These are phyloP conservation scores for Trichocladium antarcticum DNA, from an alignment of 495 filamentous ascomycete genomes.

Conservation along the genomic window DNA sequence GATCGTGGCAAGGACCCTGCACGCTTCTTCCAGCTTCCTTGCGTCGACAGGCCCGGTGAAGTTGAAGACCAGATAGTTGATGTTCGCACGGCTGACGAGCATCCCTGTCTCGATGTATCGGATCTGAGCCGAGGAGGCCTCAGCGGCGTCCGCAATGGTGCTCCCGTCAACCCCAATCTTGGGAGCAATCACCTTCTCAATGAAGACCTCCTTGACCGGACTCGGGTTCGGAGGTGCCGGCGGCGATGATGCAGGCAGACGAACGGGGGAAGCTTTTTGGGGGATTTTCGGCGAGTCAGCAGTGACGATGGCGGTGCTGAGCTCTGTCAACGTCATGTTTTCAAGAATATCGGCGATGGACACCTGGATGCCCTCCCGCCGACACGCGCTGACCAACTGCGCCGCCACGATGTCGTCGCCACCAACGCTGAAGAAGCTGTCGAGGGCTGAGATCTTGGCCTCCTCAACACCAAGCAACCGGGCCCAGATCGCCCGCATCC, in stretches of 20 bases:
- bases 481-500: constrained; percentile 37
- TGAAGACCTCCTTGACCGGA: constrained; percentile 21
- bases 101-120: constrained; percentile 38
- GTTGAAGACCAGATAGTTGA: constrained; percentile 37
- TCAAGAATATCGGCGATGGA: constrained; percentile 31
- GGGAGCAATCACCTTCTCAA: constrained; percentile 26
- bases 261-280: constrained; percentile 8
- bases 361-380: constrained; percentile 26
- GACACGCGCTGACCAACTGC: constrained; percentile 32
- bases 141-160: constrained; percentile 32
- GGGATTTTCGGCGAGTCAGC: constrained; percentile 12
- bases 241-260: not conserved
- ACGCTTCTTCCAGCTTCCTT: constrained; percentile 35
- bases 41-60: constrained; percentile 31
- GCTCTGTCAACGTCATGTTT: constrained; percentile 28
- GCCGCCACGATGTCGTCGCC: constrained; percentile 35
- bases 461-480: constrained; percentile 30
- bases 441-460: constrained; percentile 28
- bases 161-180: constrained; percentile 27
- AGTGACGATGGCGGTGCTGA: constrained; percentile 26
- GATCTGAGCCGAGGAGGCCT: constrained; percentile 36
- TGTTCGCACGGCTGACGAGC: constrained; percentile 30
- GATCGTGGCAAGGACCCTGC: constrained; percentile 28
- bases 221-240: constrained; percentile 9
- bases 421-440: constrained; percentile 36